Conservation (phyloP, 2,329 filamentous ascomycete genomes). For the Lachnellula suecica region DNA sequence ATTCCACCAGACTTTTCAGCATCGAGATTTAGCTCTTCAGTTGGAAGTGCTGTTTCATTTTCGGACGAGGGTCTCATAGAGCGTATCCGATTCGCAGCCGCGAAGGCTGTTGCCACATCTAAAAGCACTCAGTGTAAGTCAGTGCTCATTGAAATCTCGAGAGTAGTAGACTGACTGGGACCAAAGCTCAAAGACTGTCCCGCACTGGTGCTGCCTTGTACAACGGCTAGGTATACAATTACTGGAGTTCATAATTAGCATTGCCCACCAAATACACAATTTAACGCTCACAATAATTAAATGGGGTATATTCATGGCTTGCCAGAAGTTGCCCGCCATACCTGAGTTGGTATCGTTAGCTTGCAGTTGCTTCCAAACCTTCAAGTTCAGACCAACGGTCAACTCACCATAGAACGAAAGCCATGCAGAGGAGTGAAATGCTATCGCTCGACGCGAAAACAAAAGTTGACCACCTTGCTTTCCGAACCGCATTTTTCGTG, state of each 20-base stretch:
- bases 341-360: conserved; percentile 7
- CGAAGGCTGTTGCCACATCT: conserved; percentile 54
- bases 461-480: conserved; percentile 45
- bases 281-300: conserved; percentile 40
- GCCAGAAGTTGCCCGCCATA: conserved; percentile 44
- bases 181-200: conserved; percentile 52
- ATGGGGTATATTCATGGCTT: conserved; percentile 36
- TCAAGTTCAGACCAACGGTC: background rate
- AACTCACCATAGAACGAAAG: conserved; percentile 54
- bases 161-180: conserved; percentile 30
- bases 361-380: too few relatives aligned
- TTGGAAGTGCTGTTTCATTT: conserved; percentile 4
- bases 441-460: conserved; percentile 54
- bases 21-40: conserved; percentile 31
- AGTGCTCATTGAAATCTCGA: conserved; percentile 5
- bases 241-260: conserved; percentile 48
- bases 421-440: conserved; percentile 56
- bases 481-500: conserved; percentile 43
- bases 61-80: conserved; percentile 22
- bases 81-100: conserved; percentile 57
- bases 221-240: conserved; percentile 50
- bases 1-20: conserved; percentile 10
- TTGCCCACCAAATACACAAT: too few relatives aligned
- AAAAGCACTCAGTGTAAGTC: background rate
- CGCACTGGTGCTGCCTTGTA: conserved; percentile 49